phyloP scores from a whole-genome alignment of 495 filamentous ascomycete species.

The Venustampulla echinocandica region DNA sequence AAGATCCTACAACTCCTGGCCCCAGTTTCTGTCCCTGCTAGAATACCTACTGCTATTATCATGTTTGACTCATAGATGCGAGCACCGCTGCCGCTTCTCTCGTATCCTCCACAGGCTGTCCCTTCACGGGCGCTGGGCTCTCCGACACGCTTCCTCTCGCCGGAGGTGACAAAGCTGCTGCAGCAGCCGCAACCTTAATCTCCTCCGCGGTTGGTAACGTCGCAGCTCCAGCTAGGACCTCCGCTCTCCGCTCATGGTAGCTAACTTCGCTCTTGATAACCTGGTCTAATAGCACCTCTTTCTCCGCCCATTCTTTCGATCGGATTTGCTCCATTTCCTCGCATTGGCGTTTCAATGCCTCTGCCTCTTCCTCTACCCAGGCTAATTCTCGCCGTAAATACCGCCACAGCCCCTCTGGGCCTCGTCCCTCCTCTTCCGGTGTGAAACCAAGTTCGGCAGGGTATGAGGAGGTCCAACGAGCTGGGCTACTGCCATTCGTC shows the following conservation, averaged over 20 bases:
- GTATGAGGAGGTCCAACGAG: slow-evolving; percentile 29
- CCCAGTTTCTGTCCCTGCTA: no score
- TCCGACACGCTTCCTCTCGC: neutral
- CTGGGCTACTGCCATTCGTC: slow-evolving; percentile 42
- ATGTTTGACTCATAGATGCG: slow-evolving; percentile 17
- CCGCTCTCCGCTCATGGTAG: slow-evolving; percentile 36
- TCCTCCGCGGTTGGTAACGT: slow-evolving; percentile 7
- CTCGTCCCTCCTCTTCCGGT: slow-evolving; percentile 58
- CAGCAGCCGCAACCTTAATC: slow-evolving; percentile 9
- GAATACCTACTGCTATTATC: no score
- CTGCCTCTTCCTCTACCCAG: slow-evolving; percentile 69
- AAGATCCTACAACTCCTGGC: no score
- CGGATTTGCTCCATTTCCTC: slow-evolving; percentile 56
- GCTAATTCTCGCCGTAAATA: slow-evolving; percentile 69
- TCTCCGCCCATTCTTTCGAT: slow-evolving; percentile 74
- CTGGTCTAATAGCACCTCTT: slow-evolving; percentile 58
- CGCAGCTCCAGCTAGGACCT: slow-evolving; percentile 22
- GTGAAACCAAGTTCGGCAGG: slow-evolving; percentile 44
- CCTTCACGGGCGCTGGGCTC: neutral
- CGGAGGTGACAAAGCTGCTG: neutral
- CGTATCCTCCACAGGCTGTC: slow-evolving; percentile 14
- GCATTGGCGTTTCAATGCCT: slow-evolving; percentile 52
- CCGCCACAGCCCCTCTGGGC: slow-evolving; percentile 58
- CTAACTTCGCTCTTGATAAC: slow-evolving; percentile 43
- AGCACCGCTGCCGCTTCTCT: slow-evolving; percentile 19